phyloP scores from a whole-genome alignment of 2,329 filamentous ascomycete species.

The Didymella lethalis region DNA sequence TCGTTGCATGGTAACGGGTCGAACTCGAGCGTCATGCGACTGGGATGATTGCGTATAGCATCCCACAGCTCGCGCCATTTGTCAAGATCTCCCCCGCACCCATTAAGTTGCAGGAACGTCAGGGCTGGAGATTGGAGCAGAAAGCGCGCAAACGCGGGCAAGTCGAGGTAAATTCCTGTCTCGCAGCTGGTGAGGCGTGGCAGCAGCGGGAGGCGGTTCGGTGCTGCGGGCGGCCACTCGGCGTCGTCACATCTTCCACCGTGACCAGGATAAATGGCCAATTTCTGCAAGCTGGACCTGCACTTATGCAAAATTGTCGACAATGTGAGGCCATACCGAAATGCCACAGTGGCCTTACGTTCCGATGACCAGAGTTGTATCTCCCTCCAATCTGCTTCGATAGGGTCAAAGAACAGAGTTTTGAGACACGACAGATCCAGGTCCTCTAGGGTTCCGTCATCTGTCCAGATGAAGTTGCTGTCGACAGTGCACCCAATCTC shows the following conservation, averaged over 20 bases:
- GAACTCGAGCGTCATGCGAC: background rate
- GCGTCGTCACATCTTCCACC: background rate
- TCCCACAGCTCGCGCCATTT: slow-evolving; percentile 2
- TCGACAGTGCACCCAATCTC: background rate
- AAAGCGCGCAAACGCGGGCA: background rate
- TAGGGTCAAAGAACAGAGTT: background rate
- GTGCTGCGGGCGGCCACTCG: background rate
- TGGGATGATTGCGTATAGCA: slow-evolving; percentile 2
- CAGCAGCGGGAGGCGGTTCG: background rate
- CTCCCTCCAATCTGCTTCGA: background rate
- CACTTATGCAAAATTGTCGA: background rate
- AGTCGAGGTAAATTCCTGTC: background rate
- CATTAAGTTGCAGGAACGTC: background rate
- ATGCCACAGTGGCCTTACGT: background rate
- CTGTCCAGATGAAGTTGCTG: background rate
- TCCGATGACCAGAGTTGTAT: background rate
- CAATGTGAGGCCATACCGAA: background rate
- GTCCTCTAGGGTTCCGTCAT: background rate
- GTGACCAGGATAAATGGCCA: background rate
- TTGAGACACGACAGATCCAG: background rate
- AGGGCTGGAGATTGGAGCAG: background rate
- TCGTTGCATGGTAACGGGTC: background rate
- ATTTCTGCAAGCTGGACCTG: background rate
- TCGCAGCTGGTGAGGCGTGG: background rate
- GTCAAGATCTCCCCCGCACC: background rate